Conservation (phyloP, 2,329 filamentous ascomycete genomes). For the Cladosporium sp. region DNA sequence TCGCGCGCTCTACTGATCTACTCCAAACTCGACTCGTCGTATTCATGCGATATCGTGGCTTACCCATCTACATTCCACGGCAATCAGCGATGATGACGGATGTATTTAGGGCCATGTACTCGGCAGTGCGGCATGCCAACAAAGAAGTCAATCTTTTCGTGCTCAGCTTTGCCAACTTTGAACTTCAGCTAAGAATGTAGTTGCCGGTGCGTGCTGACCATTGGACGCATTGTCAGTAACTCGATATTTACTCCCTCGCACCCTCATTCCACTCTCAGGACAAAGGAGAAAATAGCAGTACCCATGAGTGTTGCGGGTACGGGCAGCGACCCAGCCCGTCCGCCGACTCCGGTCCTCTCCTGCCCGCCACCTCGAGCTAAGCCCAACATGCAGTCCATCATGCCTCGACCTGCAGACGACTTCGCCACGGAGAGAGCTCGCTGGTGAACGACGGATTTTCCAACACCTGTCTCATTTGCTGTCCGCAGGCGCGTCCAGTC, state of each 20-base stretch:
- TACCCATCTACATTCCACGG: neutral
- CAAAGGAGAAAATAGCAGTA: constrained; percentile 2
- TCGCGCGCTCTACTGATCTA: neutral
- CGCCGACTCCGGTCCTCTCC: neutral
- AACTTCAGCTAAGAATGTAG: neutral
- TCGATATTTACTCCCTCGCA: neutral
- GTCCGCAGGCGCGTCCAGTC: constrained; percentile 10
- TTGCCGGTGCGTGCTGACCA: constrained; percentile 5
- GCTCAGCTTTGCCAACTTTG: constrained; percentile 2
- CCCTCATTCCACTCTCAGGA: neutral
- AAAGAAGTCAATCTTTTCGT: neutral
- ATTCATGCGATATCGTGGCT: constrained; percentile 1
- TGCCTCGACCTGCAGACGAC: constrained; percentile 1
- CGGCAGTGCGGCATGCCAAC: constrained; percentile 7
- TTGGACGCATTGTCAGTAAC: neutral
- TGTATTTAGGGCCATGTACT: neutral
- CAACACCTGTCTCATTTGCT: constrained; percentile 8
- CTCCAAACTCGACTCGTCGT: constrained; percentile 6
- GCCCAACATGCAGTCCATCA: neutral
- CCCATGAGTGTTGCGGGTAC: constrained; percentile 7
- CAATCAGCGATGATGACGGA: neutral
- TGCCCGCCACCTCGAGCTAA: neutral
- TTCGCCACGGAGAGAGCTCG: neutral
- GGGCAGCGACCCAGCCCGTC: constrained; percentile 5
- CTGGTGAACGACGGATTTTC: constrained; percentile 4